A percentile compares a stretch with the other conserved stretches of the same genome.
Conservation (phyloP, 2,329 filamentous ascomycete species). For the Neofusicoccum laricinum region DNA sequence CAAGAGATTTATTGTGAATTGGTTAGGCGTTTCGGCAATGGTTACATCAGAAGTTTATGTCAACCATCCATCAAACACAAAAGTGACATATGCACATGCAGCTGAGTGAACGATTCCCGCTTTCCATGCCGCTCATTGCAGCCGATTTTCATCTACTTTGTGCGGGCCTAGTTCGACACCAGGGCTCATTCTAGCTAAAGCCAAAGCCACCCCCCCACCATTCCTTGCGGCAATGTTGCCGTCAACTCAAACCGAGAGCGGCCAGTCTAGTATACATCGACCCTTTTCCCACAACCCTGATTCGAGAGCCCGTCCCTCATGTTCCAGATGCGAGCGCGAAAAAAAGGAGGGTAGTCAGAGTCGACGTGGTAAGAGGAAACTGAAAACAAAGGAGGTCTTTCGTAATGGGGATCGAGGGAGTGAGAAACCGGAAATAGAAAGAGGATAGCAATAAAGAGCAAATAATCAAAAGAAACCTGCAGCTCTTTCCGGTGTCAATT, state of each 20-base stretch:
- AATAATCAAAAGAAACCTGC: too few species aligned
- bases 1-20: not conserved
- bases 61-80: not conserved
- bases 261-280: too few species aligned
- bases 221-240: too few species aligned
- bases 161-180: too few species aligned
- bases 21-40: not conserved
- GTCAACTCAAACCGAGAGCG: too few species aligned
- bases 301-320: not conserved
- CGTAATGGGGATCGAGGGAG: not conserved
- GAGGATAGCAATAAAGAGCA: too few species aligned
- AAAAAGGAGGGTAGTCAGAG: too few species aligned
- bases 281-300: not conserved
- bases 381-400: not conserved
- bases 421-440: not conserved
- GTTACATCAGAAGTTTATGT: not conserved
- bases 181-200: too few species aligned
- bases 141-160: not conserved
- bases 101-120: not conserved
- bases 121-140: not conserved
- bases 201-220: too few species aligned
- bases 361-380: too few species aligned
- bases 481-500: too few species aligned
- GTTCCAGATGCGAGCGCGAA: not conserved
- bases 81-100: not conserved